These are phyloP conservation scores for Lichtheimia ornata DNA, from an alignment of 371 early-diverging fungal genomes.

Conservation along the genomic window DNA sequence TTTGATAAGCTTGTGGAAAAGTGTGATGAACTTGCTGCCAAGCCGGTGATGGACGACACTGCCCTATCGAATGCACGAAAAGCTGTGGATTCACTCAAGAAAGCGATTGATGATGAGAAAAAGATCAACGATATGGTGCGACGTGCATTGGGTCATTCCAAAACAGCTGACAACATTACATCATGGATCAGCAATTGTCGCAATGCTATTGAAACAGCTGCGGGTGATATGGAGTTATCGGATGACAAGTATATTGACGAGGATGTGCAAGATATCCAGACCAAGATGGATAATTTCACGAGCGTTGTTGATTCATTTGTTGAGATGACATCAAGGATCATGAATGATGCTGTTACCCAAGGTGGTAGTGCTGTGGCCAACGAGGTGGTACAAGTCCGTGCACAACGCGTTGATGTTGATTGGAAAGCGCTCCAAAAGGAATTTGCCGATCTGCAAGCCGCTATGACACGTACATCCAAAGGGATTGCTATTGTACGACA, in stretches of 20 bases:
- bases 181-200: constrained; percentile 38
- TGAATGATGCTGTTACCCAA: not conserved
- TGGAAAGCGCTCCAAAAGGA: constrained; percentile 13
- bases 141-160: constrained; percentile 30
- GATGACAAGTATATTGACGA: constrained; percentile 24
- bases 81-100: not conserved
- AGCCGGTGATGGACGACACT: not conserved
- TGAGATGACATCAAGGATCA: constrained; percentile 23
- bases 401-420: constrained; percentile 9
- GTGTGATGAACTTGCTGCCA: not conserved
- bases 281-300: constrained; percentile 31
- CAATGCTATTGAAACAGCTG: constrained; percentile 23
- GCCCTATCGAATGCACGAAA: not conserved
- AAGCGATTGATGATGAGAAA: constrained; percentile 10
- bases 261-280: constrained; percentile 23
- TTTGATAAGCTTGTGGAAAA: constrained; percentile 2
- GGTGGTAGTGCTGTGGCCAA: not conserved
- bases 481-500: constrained; percentile 32
- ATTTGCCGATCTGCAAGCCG: constrained; percentile 4
- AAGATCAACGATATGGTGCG: constrained; percentile 25
- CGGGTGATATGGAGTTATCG: constrained; percentile 14
- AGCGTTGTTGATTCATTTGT: constrained; percentile 28
- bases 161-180: constrained; percentile 31
- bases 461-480: constrained; percentile 22
- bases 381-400: constrained; percentile 3